phyloP scores from a whole-genome alignment of 305 asterid genomes.

The Fraxinus baroniana region DNA sequence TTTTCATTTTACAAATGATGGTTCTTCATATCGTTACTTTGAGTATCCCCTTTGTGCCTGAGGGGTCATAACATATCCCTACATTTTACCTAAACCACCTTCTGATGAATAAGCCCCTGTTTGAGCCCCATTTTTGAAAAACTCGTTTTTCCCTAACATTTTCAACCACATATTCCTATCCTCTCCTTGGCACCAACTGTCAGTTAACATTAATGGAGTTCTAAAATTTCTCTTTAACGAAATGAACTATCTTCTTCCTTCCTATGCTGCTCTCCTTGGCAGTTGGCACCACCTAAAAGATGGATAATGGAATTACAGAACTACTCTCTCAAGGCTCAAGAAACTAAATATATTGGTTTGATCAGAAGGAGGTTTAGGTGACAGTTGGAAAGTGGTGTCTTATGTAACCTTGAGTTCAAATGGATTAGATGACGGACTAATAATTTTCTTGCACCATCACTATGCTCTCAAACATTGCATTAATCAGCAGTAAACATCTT shows the following conservation, averaged over 20 bases:
- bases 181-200: not conserved
- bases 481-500: not conserved
- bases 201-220: not conserved
- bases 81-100: not conserved
- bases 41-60: not conserved
- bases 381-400: not conserved
- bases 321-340: not conserved
- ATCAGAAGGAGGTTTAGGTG: not conserved
- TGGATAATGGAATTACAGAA: not conserved
- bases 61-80: not conserved
- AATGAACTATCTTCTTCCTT: not conserved
- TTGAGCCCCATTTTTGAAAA: not conserved
- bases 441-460: not conserved
- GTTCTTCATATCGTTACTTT: not conserved
- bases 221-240: not conserved
- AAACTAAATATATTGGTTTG: not conserved
- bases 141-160: not conserved
- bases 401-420: not conserved
- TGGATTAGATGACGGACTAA: not conserved
- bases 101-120: not conserved
- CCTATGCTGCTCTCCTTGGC: not conserved
- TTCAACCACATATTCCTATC: not conserved
- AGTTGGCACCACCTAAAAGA: not conserved
- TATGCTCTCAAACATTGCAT: not conserved
- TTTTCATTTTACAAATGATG: not conserved